Evolutionary conservation across 129 eudicot genomes (phyloP).

Genomic region (Chrysanthemum lavandulifolium): DNA sequence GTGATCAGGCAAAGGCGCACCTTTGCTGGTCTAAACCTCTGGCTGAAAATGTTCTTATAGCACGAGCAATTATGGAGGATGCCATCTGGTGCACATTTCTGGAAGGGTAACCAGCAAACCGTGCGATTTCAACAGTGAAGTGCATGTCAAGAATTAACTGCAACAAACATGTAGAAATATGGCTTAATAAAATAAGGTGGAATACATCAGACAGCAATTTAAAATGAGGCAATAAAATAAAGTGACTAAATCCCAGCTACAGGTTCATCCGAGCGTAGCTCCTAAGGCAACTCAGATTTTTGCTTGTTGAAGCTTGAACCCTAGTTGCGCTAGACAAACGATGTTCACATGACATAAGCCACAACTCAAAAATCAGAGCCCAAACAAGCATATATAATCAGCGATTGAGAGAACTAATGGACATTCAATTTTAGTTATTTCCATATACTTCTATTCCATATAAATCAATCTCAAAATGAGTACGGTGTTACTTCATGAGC

Average conservation of each 20-base stretch:
- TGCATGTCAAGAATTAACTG: slow-evolving; percentile 97
- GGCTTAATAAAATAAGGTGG: neutral
- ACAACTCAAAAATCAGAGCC: neutral
- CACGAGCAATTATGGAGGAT: slow-evolving; percentile 84
- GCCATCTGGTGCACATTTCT: slow-evolving; percentile 78
- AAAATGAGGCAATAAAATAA: neutral
- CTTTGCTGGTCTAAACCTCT: slow-evolving; percentile 92
- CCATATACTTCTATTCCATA: neutral
- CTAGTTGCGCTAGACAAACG: neutral
- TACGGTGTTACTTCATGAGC: slow-evolving; percentile 13
- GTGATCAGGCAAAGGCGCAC: slow-evolving; percentile 30
- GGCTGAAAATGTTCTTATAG: slow-evolving; percentile 80
- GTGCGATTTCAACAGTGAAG: slow-evolving; percentile 95
- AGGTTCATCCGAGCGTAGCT: neutral
- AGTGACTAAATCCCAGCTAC: neutral
- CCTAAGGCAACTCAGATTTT: neutral
- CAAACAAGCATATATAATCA: slow-evolving; percentile 6
- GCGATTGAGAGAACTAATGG: neutral
- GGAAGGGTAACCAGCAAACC: slow-evolving; percentile 86
- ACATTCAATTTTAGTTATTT: neutral
- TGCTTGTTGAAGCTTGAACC: slow-evolving; percentile 6
- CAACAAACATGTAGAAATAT: slow-evolving; percentile 17
- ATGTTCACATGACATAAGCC: neutral
- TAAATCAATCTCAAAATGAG: neutral
- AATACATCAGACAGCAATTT: neutral